Base-by-base conservation (phyloP, 2,329 filamentous ascomycete genomes). In the Ophiocordyceps sinensis region DNA sequence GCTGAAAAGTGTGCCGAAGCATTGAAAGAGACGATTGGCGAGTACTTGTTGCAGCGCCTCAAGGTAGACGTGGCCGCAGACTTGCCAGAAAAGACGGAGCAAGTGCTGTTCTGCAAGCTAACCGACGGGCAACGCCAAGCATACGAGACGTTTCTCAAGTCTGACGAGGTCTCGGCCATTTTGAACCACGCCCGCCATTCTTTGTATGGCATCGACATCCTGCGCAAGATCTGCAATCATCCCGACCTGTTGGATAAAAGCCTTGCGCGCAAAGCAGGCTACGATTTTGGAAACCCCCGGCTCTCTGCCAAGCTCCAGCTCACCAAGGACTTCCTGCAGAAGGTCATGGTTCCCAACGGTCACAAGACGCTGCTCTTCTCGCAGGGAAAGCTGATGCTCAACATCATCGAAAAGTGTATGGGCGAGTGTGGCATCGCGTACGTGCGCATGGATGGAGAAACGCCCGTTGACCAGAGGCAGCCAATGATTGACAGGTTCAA, bases 211-310 rank as follows among this genome's bases (percentile, higher is more conserved):
- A 86, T 98, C 47, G 88, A 95, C 51, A 82, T 88, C 23, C 67
- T 98, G 32, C 80, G 91, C 40, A 98, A 98, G 61, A 89, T 98
- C 41, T 96, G 89, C 66, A 98, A 98, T 47, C 93, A 98, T 53
- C 91, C 93, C 0, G 91, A 98, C 62, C 68, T 98, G 2, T 66
- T 82, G 2, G 79, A 91, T 50, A 84, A 71, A 36, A 58, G 52
- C 21, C 58, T 75, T 14, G 67, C 61, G 44, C 54, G 53, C 41
- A 80, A 82, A 49, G 55, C 70, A 1, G 77, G 73, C 11, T 88
- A 89, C 50, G 71, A 78, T 39, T 96, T 88, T 65, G 91, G 91
- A 4, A 77, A 71, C 46, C 73, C 79, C 0, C 73, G 71, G 38
- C 83, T 88, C 51, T 96, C 89, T 3, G 88, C 88, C 2, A 98